These are phyloP conservation scores for Aureobasidium sp. DNA, from an alignment of 2,329 filamentous ascomycete species.

Conservation along the genomic window DNA sequence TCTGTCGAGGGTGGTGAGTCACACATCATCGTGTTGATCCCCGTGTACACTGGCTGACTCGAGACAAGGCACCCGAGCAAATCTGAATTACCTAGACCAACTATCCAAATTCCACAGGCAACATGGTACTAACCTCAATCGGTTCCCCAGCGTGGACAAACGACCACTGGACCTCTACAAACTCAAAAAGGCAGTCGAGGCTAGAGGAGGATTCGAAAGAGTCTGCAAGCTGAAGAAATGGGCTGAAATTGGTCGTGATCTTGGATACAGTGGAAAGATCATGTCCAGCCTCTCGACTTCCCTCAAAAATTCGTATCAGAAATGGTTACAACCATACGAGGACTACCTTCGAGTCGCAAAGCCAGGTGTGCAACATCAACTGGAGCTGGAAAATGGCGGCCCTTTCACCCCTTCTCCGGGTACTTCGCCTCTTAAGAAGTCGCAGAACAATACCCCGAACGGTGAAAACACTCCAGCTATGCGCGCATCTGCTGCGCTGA, in stretches of 20 bases:
- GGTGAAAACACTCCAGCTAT: slow-evolving; percentile 57
- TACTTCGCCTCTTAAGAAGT: slow-evolving; percentile 60
- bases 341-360: slow-evolving; percentile 87
- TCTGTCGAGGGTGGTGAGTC: slow-evolving; percentile 86
- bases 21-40: not conserved
- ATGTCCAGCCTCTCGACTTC: slow-evolving; percentile 98
- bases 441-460: slow-evolving; percentile 38
- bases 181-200: slow-evolving; percentile 92
- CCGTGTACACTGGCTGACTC: slow-evolving; percentile 20
- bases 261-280: slow-evolving; percentile 98
- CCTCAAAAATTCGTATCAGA: slow-evolving; percentile 94
- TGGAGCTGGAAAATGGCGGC: slow-evolving; percentile 87
- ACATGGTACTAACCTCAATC: slow-evolving; percentile 85
- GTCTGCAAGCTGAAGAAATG: slow-evolving; percentile 98
- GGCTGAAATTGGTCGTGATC: slow-evolving; percentile 93
- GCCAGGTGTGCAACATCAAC: slow-evolving; percentile 89
- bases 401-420: slow-evolving; percentile 73
- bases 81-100: slow-evolving; percentile 91
- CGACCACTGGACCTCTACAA: slow-evolving; percentile 92
- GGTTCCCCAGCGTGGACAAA: slow-evolving; percentile 94
- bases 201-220: slow-evolving; percentile 86
- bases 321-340: slow-evolving; percentile 95
- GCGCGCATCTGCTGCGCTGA: slow-evolving; percentile 47
- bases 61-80: slow-evolving; percentile 72
- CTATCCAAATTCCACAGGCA: slow-evolving; percentile 95